Percentiles rank a stretch among this genome's conserved stretches.
Conservation (phyloP, 106 monocot species). For the Apostasia ramifera region DNA sequence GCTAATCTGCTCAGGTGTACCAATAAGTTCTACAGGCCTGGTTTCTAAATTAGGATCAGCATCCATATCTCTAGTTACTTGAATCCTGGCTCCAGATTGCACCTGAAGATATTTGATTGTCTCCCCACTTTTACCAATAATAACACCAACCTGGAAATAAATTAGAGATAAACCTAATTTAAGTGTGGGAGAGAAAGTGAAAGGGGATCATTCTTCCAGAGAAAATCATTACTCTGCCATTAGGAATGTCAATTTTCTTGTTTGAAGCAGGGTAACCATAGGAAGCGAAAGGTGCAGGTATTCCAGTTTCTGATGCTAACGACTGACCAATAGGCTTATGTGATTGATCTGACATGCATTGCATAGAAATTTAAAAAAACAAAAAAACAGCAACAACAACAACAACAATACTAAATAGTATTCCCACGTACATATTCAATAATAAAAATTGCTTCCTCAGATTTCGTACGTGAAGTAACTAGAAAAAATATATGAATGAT, state of each 20-base stretch:
- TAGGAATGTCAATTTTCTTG: conserved; percentile 56
- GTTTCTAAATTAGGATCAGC: conserved; percentile 49
- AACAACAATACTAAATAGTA: too few species aligned
- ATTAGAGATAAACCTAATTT: neutral
- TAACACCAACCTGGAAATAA: conserved; percentile 60
- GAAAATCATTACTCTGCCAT: conserved; percentile 37
- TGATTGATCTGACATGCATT: neutral
- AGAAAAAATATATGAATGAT: too few species aligned
- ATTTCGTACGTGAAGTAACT: too few species aligned
- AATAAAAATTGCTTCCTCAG: neutral
- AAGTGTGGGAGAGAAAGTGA: neutral
- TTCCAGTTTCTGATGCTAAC: conserved; percentile 23
- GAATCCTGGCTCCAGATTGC: conserved; percentile 75
- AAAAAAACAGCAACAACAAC: neutral
- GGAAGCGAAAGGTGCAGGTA: neutral
- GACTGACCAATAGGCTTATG: conserved; percentile 35
- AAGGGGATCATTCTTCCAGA: neutral
- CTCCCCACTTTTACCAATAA: conserved; percentile 82
- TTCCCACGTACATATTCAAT: neutral
- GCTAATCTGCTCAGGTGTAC: conserved; percentile 63
- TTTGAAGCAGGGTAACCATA: conserved; percentile 30
- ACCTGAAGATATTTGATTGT: conserved; percentile 71
- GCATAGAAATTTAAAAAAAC: neutral
- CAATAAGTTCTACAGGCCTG: conserved; percentile 51
- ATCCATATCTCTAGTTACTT: conserved; percentile 68